phyloP scores from a whole-genome alignment of 345 rosid genomes.

The Rhodomyrtus tomentosa region DNA sequence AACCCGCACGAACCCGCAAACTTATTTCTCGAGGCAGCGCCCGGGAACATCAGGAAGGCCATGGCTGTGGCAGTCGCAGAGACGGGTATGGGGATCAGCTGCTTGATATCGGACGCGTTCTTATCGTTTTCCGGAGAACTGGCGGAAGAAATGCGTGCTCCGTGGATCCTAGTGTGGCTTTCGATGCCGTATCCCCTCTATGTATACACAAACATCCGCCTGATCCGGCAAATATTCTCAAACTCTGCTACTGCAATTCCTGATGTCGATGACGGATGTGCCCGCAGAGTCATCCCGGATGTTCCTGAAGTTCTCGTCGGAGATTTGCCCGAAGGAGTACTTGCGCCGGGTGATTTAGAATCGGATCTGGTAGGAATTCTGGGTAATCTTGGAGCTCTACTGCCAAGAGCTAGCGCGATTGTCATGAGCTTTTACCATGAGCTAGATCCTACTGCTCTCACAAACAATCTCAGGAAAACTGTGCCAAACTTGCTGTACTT shows the following conservation, averaged over 20 bases:
- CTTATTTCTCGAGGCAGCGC: constrained; percentile 28
- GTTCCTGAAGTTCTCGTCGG: constrained; percentile 23
- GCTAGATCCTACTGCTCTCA: constrained; percentile 18
- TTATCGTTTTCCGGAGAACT: constrained; percentile 24
- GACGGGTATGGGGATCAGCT: constrained; percentile 23
- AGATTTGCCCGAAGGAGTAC: constrained; percentile 42
- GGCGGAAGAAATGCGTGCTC: constrained; percentile 16
- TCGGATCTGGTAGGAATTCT: constrained; percentile 25
- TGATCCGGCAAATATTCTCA: constrained; percentile 6
- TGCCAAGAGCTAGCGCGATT: constrained; percentile 30
- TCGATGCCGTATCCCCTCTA: constrained; percentile 28
- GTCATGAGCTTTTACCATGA: constrained; percentile 39
- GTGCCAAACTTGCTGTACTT: constrained; percentile 17
- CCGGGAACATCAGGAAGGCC: constrained; percentile 12
- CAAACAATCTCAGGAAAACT: constrained; percentile 20
- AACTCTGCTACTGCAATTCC: neutral
- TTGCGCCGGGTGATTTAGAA: neutral
- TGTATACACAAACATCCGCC: constrained; percentile 29
- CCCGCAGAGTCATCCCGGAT: constrained; percentile 29
- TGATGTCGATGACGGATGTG: constrained; percentile 4
- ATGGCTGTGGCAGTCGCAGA: constrained; percentile 24
- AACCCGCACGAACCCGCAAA: constrained; percentile 30
- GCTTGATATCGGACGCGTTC: constrained; percentile 47
- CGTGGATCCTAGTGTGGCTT: constrained; percentile 42
- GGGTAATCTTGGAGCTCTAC: constrained; percentile 14